phyloP scores from a whole-genome alignment of 2,329 filamentous ascomycete genomes.

The Paraphoma chrysanthemicola region DNA sequence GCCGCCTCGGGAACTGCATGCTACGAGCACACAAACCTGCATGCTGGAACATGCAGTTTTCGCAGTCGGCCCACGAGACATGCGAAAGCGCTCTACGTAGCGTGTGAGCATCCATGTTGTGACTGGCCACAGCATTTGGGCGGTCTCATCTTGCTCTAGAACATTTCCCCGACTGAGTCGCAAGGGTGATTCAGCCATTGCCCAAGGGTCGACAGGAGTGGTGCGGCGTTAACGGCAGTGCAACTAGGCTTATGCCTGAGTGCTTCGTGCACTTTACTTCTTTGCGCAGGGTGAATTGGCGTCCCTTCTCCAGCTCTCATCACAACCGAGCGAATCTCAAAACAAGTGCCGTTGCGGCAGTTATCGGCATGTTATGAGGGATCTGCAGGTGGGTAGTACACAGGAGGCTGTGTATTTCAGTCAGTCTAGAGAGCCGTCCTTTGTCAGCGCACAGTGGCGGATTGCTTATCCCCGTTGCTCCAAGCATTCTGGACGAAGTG shows the following conservation, averaged over 20 bases:
- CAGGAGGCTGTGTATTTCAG: neutral
- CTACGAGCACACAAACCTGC: neutral
- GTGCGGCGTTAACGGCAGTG: neutral
- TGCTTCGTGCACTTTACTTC: too few relatives aligned
- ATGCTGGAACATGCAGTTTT: slow-evolving; percentile 1
- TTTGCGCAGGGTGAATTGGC: too few relatives aligned
- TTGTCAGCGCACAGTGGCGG: neutral
- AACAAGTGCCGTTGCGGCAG: neutral
- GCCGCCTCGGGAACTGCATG: slow-evolving; percentile 2
- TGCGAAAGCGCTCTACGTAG: neutral
- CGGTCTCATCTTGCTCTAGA: too few relatives aligned
- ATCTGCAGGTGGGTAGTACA: neutral
- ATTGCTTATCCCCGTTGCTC: neutral
- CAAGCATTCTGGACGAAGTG: neutral
- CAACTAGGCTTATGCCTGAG: too few relatives aligned
- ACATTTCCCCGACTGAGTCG: neutral
- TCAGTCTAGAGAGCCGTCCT: neutral
- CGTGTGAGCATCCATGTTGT: neutral
- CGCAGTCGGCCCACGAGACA: neutral
- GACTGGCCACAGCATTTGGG: neutral
- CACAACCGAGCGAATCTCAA: too few relatives aligned
- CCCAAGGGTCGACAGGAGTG: neutral
- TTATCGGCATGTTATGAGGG: neutral
- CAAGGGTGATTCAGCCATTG: neutral
- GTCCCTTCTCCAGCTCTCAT: too few relatives aligned